Evolutionary conservation across 768 basidiomycete genomes (phyloP).

Genomic region (Grammothele lineata): DNA sequence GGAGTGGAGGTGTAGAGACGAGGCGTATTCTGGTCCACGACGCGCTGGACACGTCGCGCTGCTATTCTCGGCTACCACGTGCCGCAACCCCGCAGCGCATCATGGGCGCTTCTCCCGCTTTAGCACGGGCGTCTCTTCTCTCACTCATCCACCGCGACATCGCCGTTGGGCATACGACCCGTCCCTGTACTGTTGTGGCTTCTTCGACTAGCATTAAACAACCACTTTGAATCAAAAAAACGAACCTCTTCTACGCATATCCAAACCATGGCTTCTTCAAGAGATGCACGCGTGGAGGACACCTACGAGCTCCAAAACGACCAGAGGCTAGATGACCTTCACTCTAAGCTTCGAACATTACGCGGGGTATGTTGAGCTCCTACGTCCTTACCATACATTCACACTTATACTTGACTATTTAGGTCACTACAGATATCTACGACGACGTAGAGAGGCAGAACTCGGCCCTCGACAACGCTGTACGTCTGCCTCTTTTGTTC

Average conservation of each 20-base stretch:
- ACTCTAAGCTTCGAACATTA: constrained; percentile 77
- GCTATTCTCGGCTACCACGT: constrained; percentile 16
- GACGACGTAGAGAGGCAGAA: constrained; percentile 84
- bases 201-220: too few species aligned
- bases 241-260: not conserved
- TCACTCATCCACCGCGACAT: too few species aligned
- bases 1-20: not conserved
- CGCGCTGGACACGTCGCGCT: constrained; percentile 17
- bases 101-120: not conserved
- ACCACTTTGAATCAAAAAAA: too few species aligned
- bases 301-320: constrained; percentile 86
- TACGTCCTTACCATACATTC: constrained; percentile 6
- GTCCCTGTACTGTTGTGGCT: too few species aligned
- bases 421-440: constrained; percentile 89
- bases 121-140: too few species aligned
- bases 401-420: not conserved
- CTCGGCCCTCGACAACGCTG: constrained; percentile 69
- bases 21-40: not conserved
- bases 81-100: not conserved
- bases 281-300: constrained; percentile 46
- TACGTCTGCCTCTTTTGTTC: constrained; percentile 30
- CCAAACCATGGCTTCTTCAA: constrained; percentile 33
- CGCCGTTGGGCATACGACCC: too few species aligned
- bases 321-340: constrained; percentile 76
- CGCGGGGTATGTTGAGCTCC: constrained; percentile 56